A percentile compares a stretch with the other conserved stretches of the same genome.
Conservation (phyloP, 768 basidiomycete species). For the Hydnomerulius pinastri region DNA sequence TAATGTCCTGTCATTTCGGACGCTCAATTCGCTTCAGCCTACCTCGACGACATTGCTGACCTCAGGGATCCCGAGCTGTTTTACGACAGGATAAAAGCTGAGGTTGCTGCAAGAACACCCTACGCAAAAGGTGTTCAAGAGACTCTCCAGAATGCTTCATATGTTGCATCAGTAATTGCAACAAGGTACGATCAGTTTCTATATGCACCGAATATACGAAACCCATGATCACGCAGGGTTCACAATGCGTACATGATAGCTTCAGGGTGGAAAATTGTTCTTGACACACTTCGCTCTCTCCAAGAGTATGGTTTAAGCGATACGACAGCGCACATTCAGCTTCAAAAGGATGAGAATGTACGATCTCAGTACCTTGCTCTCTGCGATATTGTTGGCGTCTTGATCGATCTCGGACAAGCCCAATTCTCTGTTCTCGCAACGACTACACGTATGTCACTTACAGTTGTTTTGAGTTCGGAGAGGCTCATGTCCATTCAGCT, state of each 20-base stretch:
- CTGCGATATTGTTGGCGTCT: conserved; percentile 59
- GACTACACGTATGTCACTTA: conserved; percentile 57
- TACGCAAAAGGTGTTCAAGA: conserved; percentile 26
- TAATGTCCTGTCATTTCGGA: not conserved
- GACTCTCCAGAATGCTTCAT: conserved; percentile 43
- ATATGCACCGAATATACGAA: not conserved
- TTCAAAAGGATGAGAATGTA: conserved; percentile 52
- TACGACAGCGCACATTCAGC: conserved; percentile 47
- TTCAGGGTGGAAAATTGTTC: conserved; percentile 80
- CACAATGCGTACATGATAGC: conserved; percentile 84
- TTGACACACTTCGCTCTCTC: conserved; percentile 56
- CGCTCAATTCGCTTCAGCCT: conserved; percentile 42
- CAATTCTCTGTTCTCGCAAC: conserved; percentile 71
- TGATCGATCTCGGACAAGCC: conserved; percentile 63
- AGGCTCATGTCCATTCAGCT: conserved; percentile 40
- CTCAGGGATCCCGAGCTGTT: conserved; percentile 71
- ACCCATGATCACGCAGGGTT: conserved; percentile 47
- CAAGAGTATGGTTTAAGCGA: conserved; percentile 58
- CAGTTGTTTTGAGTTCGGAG: not conserved
- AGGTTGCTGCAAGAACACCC: conserved; percentile 54
- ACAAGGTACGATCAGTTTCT: conserved; percentile 46
- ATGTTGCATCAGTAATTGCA: conserved; percentile 59
- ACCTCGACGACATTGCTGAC: conserved; percentile 67
- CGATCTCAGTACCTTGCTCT: conserved; percentile 63
- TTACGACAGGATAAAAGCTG: conserved; percentile 52